Conservation (phyloP, 2,329 filamentous ascomycete species). For the Fusarium newnesense region DNA sequence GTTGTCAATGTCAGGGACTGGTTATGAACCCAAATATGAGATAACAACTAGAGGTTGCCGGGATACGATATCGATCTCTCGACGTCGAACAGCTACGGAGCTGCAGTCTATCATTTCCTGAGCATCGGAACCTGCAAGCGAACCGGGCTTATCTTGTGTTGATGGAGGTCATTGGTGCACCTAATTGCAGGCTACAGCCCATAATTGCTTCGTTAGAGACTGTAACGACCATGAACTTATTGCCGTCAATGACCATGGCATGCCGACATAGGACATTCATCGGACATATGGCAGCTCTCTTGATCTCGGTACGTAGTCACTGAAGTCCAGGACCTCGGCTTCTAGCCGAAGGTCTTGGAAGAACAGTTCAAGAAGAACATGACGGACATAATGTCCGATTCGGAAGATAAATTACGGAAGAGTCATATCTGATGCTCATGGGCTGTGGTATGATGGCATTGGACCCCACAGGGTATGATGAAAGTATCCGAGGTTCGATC, state of each 20-base stretch:
- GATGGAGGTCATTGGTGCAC: neutral
- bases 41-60: neutral
- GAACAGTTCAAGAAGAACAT: neutral
- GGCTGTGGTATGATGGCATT: neutral
- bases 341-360: slow-evolving; percentile 15
- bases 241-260: neutral
- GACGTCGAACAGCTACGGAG: neutral
- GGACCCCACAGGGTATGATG: neutral
- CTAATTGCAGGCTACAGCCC: neutral
- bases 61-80: neutral
- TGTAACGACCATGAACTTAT: neutral
- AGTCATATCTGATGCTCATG: slow-evolving; percentile 1
- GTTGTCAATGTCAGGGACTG: neutral
- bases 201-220: neutral
- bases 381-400: slow-evolving; percentile 12
- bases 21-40: neutral
- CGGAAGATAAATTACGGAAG: neutral
- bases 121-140: neutral
- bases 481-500: slow-evolving; percentile 1
- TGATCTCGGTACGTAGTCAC: slow-evolving; percentile 1
- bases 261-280: neutral
- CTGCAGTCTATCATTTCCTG: neutral
- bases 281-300: slow-evolving; percentile 23
- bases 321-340: slow-evolving; percentile 23
- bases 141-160: neutral